Percentiles rank a stretch among this genome's conserved stretches.
phyloP scores from a whole-genome alignment of 2,329 filamentous ascomycete genomes.

The Eutypella sp. region DNA sequence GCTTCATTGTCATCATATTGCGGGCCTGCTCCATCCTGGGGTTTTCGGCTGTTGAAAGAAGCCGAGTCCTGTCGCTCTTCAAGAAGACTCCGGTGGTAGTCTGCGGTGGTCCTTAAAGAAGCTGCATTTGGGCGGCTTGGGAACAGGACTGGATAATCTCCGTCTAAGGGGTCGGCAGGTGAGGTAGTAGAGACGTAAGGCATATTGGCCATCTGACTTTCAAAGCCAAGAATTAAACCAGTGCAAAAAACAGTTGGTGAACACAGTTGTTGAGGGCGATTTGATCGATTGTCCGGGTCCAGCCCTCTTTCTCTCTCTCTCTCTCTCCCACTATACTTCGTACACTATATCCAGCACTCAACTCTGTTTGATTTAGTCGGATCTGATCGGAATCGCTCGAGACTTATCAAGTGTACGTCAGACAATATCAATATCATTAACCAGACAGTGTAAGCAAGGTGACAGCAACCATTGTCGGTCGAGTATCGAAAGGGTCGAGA shows the following conservation, averaged over 20 bases:
- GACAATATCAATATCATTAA: too few species aligned
- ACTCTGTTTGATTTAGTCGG: too few species aligned
- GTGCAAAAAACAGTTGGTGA: too few species aligned
- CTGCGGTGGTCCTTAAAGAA: conserved; percentile 15
- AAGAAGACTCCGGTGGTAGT: conserved; percentile 22
- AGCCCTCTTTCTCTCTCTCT: too few species aligned
- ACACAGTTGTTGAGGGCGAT: background rate
- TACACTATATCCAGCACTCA: too few species aligned
- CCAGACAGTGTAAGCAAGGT: too few species aligned
- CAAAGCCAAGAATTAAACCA: too few species aligned
- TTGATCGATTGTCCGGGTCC: background rate
- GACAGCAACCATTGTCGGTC: too few species aligned
- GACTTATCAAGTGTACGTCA: too few species aligned
- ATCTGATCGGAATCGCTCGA: too few species aligned
- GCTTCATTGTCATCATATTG: background rate
- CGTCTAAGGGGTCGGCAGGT: conserved; percentile 6
- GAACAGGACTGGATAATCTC: conserved; percentile 11
- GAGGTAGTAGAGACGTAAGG: conserved; percentile 2
- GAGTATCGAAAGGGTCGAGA: too few species aligned
- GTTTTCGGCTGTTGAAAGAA: background rate
- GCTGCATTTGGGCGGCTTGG: conserved; percentile 10
- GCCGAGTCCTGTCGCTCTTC: conserved; percentile 12
- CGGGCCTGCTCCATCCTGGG: conserved; percentile 6
- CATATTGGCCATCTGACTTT: background rate
- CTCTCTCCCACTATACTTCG: too few species aligned